Base-by-base conservation (phyloP, 805 yeast genomes). In the Candida wancherniae region DNA sequence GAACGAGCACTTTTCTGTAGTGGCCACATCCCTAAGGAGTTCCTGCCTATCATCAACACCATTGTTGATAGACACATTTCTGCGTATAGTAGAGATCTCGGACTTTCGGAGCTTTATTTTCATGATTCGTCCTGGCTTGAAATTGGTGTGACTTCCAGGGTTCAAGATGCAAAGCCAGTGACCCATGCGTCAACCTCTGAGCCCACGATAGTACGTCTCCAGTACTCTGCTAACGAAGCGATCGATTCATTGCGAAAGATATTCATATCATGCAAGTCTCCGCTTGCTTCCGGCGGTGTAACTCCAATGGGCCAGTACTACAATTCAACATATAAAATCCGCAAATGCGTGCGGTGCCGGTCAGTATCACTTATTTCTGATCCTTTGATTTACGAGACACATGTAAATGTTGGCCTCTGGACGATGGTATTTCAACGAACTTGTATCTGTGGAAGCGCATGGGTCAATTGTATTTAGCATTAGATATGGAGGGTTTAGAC, bases 401-500 rank as follows among this genome's bases (percentile, higher is more conserved):
- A 52, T 20, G 39, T 46, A 38, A 32, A 63, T 32, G 40, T 62
- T 19, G 68, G 61, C 7, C 47, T 55, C 34, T 72, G 85, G 82
- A 71, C 81, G 1, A 63, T 75, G 58, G 78, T 80, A 1, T 79
- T 76, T 51, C 87, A 80, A 44, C 63, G 87, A 39, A 75, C 75
- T 15, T 84, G 94, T 55, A 60, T 83, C 20, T 84, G 94, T 54
- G 92, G 92, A 0, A 82, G 84, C 22, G 69, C 77, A 4, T 82
- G 90, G 90, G 76, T 75, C 2, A 70, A 69, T 39, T 42, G 48
- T 20, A 31, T 12, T 4, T 14, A n/a, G n/a, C n/a, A n/a, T n/a
- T n/a, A n/a, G n/a, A n/a, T n/a, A n/a, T n/a, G n/a, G n/a, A n/a
- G n/a, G n/a, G n/a, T n/a, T n/a, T n/a, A n/a, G n/a, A n/a, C n/a